Evolutionary conservation across 176 grass and related monocot genomes (phyloP), one percentile per base, ranked within the genome.

Genomic region (Calamus simplicifolius): DNA sequence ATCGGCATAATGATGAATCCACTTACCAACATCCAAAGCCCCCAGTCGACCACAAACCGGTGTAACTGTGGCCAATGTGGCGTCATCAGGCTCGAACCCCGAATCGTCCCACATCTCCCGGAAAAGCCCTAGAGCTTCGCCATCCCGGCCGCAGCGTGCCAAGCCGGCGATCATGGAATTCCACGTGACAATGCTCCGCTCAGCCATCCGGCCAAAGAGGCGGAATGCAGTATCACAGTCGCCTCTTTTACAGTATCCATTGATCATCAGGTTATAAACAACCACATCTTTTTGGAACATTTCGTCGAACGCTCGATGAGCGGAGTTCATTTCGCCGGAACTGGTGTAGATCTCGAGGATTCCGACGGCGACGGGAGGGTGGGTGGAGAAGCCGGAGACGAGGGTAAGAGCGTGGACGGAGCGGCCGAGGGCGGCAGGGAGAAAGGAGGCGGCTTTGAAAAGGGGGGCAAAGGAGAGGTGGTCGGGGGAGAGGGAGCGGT

Each of bases 101-200:
- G 68, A 66, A 5, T 69, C 57, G n/a, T 51, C 49, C n/a, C 64
- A 65, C 80, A 83, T 83, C 64, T 56, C 49, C 43, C 73, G 50
- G 16, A 83, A 88, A 54, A 29, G 71, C 43, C 16, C 25, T 17
- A 88, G 38, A 0, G 80, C 64, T 38, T 80, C 67, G 18, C 64
- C 69, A 0, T 80, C 69, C 63, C 19, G 25, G 49, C 70, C 70
- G 4, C 61, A 60, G 60, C 77, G 28, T 0, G 73, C 53, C 5
- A 70, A 75, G 10, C 85, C 85, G 0, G 60, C 31, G 52, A 89
- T 72, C 51, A 89, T 81, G 3, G 59, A 56, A 18, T 89, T 89
- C 85, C 80, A 89, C 18, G 80, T 77, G 29, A 89, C 80, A 7
- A 71, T 61, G 43, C 77, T 89, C 64, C 75, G 66, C 68, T 71